A percentile compares a stretch with the other conserved stretches of the same genome.
Conservation (phyloP, 176 grass and related monocot species). For the Ensete ventricosum region DNA sequence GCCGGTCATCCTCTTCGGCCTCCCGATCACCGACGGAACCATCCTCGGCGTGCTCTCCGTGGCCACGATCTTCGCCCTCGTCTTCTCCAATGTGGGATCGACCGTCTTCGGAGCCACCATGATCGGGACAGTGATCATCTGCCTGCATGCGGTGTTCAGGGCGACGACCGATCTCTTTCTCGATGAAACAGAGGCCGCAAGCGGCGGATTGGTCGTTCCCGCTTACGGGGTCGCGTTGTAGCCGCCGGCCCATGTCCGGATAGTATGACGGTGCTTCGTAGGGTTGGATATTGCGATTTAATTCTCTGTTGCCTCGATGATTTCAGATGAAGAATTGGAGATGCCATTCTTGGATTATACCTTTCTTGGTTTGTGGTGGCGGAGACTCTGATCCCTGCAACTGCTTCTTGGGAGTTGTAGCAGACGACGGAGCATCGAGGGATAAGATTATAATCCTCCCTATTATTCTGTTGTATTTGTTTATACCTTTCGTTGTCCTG, state of each 20-base stretch:
- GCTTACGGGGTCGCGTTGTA: neutral
- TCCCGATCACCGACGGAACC: constrained; percentile 51
- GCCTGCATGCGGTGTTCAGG: constrained; percentile 51
- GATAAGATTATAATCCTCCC: too few species aligned
- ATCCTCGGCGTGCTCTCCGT: constrained; percentile 48
- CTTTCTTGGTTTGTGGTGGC: too few species aligned
- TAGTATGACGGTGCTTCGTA: neutral
- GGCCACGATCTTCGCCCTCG: constrained; percentile 49
- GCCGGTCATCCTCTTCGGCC: constrained; percentile 36
- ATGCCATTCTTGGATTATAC: too few species aligned
- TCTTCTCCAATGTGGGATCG: constrained; percentile 58
- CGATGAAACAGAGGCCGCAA: constrained; percentile 54
- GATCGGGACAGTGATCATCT: constrained; percentile 35
- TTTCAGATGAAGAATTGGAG: too few species aligned
- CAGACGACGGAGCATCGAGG: too few species aligned
- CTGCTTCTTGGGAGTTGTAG: too few species aligned
- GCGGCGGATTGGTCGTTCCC: constrained; percentile 23
- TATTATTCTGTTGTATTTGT: too few species aligned
- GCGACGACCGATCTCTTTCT: constrained; percentile 40
- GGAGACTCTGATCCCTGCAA: too few species aligned
- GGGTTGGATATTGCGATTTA: too few species aligned
- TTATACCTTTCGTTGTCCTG: too few species aligned
- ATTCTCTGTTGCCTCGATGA: too few species aligned
- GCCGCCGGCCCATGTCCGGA: neutral
- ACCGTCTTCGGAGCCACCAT: constrained; percentile 66